Evolutionary conservation across 805 yeast species (phyloP).

Genomic region (Dipodascus albidus): DNA sequence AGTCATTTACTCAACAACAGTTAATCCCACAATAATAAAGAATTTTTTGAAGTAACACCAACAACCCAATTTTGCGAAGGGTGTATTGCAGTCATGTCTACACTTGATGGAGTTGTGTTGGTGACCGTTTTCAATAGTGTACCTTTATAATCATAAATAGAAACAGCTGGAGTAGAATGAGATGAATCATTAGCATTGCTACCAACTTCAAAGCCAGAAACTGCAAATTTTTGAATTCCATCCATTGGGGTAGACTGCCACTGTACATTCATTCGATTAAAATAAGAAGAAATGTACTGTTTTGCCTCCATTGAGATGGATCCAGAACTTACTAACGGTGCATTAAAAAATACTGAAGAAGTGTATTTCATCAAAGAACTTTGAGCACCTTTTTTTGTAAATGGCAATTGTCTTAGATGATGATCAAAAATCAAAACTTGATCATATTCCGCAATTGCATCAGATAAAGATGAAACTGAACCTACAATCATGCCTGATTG

Average conservation of each 20-base stretch:
- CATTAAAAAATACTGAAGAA: neutral
- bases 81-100: slow-evolving; percentile 37
- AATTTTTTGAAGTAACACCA: slow-evolving; percentile 37
- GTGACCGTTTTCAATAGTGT: neutral
- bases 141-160: slow-evolving; percentile 56
- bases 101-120: neutral
- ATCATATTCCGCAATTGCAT: slow-evolving; percentile 14
- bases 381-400: neutral
- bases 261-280: slow-evolving; percentile 46
- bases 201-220: slow-evolving; percentile 77
- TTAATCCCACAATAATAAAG: neutral
- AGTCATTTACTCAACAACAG: neutral
- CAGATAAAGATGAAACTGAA: slow-evolving; percentile 17
- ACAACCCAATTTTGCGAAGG: slow-evolving; percentile 81
- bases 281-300: slow-evolving; percentile 97
- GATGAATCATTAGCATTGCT: slow-evolving; percentile 73
- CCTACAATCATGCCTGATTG: neutral
- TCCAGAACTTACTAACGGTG: slow-evolving; percentile 27
- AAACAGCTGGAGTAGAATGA: slow-evolving; percentile 70
- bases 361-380: neutral
- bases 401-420: neutral
- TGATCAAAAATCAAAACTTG: slow-evolving; percentile 10
- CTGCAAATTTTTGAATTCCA: slow-evolving; percentile 69
- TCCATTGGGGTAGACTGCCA: slow-evolving; percentile 75
- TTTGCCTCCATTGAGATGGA: slow-evolving; percentile 78